Evolutionary conservation across 1,139 yeast species (phyloP), one percentile per base, ranked within the genome.

Genomic region (Starmera stellimalicola): DNA sequence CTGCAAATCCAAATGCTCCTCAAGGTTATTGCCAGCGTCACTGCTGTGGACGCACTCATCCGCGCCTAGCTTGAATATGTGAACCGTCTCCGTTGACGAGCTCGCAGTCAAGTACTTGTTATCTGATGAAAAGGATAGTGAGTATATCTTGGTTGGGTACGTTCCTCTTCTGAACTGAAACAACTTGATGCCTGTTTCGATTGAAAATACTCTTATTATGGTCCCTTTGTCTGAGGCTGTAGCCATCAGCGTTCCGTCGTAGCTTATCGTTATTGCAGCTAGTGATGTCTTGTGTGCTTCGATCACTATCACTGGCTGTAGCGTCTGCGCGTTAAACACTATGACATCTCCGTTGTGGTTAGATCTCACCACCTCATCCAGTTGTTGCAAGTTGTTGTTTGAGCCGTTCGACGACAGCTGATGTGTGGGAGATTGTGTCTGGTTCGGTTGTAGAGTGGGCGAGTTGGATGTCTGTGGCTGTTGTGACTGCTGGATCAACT

Each of bases 141-240:
- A 79, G 51, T 78, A 81, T n/a, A 91, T 85, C 48, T 70, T 77
- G 6, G 97, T 81, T 4, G 95, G 94, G 52, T 88, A 88, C 1
- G 96, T 83, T 2, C 98, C 98, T 51, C 97, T 69, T 45, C 98
- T 68, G 57, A 91, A 91, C 55, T 91, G 97, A 51, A 75, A 85
- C 33, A 88, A 60, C 50, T 88, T 84, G 16, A 74, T 68, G 0
- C 96, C 97, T 0, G 83, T 72, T 18, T 79, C 81, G 1, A 85
- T 85, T n/a, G 79, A 68, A 50, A 91, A 91, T 2, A 91, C 84
- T 37, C 98, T 65, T 2, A 91, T 76, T 30, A 91, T 85, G 0
- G 98, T 91, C 5, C 98, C 98, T 52, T 87, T 87, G 44, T 85
- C 95, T 14, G 95, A 83, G 1, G 97, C 95, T 0, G 97, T 87